Evolutionary conservation across 78 protist species (phyloP), one percentile per base, ranked within the genome.

Genomic region (Monosiga brevicollis): DNA sequence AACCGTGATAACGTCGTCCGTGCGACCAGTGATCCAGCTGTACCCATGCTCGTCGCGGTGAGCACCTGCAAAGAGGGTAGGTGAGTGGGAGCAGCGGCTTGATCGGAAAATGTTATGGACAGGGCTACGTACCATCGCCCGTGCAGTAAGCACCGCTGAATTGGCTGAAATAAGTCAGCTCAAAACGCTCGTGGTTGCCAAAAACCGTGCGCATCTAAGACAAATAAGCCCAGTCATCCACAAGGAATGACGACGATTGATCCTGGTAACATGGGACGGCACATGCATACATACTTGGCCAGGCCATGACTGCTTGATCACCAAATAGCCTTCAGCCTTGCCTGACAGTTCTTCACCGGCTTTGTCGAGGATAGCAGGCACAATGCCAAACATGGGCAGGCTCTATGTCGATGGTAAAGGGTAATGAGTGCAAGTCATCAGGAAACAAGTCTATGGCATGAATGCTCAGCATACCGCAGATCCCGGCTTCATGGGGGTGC

Each of bases 311-410:
- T 23, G 34, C 84, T 73, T 73, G 85, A 91, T 76, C n/a, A 70
- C 89, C 25, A 93, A 76, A 43, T 70, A 78, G 29, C 96, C 94
- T 26, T 70, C 76, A 43, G 82, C 80, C 29, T 2, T 76, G 24
- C 84, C 86, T 41, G 71, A 76, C 42, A 80, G 2, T 35, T 77
- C 89, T 10, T 40, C 35, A 1, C 85, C 85, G 29, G 15, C 36
- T 10, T 23, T 42, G 73, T 94, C 95, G n/a, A 97, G 81, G 15
- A 97, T 73, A 0, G 34, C 84, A 37, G 95, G 90, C 62, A 87
- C 85, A 36, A 96, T 88, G 41, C 99, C 99, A 43, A 94, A 96
- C 89, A 96, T 90, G n/a, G 98, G 98, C 24, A 87, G 82, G n/a
- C n/a, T n/a, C n/a, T n/a, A n/a, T n/a, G n/a, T n/a, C n/a, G n/a